Evolutionary conservation across 1,284 basidiomycete genomes (phyloP).

Genomic region (Cutaneotrichosporon cyanovorans): DNA sequence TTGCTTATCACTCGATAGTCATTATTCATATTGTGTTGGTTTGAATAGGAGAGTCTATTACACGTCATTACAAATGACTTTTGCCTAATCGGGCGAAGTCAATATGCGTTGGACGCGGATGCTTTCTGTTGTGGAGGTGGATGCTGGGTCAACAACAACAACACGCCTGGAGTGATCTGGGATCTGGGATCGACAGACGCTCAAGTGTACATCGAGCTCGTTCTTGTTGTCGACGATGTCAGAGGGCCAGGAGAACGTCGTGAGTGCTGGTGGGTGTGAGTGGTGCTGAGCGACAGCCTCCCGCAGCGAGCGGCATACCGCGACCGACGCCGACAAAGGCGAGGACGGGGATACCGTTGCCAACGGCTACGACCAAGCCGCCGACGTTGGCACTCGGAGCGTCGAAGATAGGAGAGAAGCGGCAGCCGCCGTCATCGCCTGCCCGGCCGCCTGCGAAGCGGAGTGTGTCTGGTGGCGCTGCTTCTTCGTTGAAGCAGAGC

Average conservation of each 20-base stretch:
- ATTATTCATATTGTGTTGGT: not conserved
- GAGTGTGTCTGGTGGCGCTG: slow-evolving; percentile 14
- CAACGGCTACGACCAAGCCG: not conserved
- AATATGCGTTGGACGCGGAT: slow-evolving; percentile 5
- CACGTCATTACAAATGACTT: slow-evolving; percentile 1
- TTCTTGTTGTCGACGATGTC: slow-evolving; percentile 28
- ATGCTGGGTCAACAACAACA: slow-evolving; percentile 1
- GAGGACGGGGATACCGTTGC: slow-evolving; percentile 7
- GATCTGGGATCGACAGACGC: not conserved
- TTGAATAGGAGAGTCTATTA: not conserved
- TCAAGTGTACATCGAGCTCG: too few species aligned
- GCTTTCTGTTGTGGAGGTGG: slow-evolving; percentile 3
- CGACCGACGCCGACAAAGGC: slow-evolving; percentile 21
- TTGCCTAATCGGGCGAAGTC: slow-evolving; percentile 4
- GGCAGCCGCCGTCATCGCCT: slow-evolving; percentile 30
- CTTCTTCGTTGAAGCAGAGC: not conserved
- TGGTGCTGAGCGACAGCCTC: slow-evolving; percentile 7
- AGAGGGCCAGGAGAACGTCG: slow-evolving; percentile 32
- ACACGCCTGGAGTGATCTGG: not conserved
- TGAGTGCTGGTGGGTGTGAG: slow-evolving; percentile 6
- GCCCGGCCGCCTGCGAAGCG: slow-evolving; percentile 24
- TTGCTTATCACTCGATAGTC: not conserved
- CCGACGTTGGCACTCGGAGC: not conserved
- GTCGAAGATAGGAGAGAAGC: slow-evolving; percentile 16
- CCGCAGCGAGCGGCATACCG: slow-evolving; percentile 24